Base-by-base conservation (phyloP, 2,329 filamentous ascomycete genomes). In the Nothomitra cinnamomea region DNA sequence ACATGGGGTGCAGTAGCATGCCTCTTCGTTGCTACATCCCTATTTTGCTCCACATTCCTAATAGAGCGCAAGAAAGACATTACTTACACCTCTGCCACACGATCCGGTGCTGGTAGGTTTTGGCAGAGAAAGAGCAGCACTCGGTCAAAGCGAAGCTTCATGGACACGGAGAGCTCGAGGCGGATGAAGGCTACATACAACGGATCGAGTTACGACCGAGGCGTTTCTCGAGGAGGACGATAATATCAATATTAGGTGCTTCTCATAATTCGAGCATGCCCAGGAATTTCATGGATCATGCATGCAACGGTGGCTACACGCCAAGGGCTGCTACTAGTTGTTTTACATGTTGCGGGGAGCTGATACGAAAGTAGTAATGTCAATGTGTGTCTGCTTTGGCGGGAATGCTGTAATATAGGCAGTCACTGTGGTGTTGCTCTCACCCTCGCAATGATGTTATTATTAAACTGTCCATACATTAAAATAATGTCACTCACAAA, bases 1-100 rank as follows among this genome's bases (percentile, higher is more conserved):
- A 80, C 79, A 57, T 92, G 86, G 86, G 80, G 75, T 15, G 76
- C 83, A 1, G 79, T 80, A 67, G 77, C 76, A 8, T 75, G 76
- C 53, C 76, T 86, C 60, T 69, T 87, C 59, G 65, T 89, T 58
- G 76, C 83, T 15, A 77, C 76, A 2, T 59, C 86, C 28, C 69
- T 87, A 55, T 86, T 88, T 70, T 83, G 76, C 66, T 53, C 80
- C 76, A 78, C 57, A 52, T 61, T 40, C 49, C 56, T 57, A 41
- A 63, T 65, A 25, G 70, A 77, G 40, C 69, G 72, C 52, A 70
- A 72, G 28, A 32, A 32, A 17, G 49, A 54, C 2, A 42, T 2
- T 19, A 32, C 35, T 6, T 52, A 52, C 22, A 22, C 28, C 25
- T 15, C 15, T 6, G 6, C 28, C 17, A 6, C 24, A 38, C 22